Evolutionary conservation across 2,329 filamentous ascomycete species (phyloP).

Genomic region (Paraphaeosphaeria minitans): DNA sequence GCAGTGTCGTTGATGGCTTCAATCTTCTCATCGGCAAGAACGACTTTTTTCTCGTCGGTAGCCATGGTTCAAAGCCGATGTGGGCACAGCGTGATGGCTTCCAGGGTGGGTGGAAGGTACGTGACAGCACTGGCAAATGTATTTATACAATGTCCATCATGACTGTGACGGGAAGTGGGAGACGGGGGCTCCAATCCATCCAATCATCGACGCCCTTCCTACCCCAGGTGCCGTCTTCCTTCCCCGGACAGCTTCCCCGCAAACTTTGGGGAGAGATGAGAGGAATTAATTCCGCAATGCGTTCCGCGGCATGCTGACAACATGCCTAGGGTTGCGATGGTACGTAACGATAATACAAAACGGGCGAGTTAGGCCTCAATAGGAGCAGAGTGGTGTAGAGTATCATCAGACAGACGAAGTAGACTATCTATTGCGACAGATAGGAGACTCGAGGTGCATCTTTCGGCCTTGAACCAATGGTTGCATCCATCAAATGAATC

Average conservation of each 20-base stretch:
- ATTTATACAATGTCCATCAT: not conserved
- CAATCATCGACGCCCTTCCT: not conserved
- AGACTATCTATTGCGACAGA: not conserved
- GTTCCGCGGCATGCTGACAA: not conserved
- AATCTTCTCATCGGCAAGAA: conserved; percentile 24
- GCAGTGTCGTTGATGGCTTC: conserved; percentile 34
- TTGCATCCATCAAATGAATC: not conserved
- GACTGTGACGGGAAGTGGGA: not conserved
- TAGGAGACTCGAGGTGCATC: not conserved
- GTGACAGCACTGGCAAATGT: not conserved
- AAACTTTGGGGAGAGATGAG: not conserved
- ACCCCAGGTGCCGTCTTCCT: not conserved
- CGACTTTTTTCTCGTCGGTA: not conserved
- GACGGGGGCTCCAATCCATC: not conserved
- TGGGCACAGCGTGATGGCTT: not conserved
- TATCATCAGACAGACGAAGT: not conserved
- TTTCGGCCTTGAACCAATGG: not conserved
- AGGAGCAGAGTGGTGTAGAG: not conserved
- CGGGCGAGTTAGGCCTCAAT: not conserved
- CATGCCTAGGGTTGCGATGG: not conserved
- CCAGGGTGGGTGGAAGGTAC: not conserved
- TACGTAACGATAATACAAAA: not conserved
- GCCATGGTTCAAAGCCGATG: not conserved
- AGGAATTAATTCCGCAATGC: conserved; percentile 12
- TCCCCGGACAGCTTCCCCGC: conserved; percentile 8